phyloP scores from a whole-genome alignment of 164 flowering plant species.

The Magnolia kwangsiensis region DNA sequence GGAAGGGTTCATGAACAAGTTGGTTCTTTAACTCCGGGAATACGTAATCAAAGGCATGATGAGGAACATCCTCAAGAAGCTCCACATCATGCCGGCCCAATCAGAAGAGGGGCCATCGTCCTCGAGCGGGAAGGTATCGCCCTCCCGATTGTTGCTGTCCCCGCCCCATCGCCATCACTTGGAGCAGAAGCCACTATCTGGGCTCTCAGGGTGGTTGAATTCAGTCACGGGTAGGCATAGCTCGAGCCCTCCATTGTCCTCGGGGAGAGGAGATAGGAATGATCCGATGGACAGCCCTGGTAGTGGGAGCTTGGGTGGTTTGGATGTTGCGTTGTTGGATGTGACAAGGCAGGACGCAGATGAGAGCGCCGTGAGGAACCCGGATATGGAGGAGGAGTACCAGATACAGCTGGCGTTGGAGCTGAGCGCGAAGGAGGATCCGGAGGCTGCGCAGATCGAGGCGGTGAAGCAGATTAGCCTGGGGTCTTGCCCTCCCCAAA shows the following conservation, averaged over 20 bases:
- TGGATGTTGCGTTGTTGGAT: slow-evolving; percentile 40
- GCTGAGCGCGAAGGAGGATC: slow-evolving; percentile 94
- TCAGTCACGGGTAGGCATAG: slow-evolving; percentile 56
- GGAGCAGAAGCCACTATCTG: slow-evolving; percentile 60
- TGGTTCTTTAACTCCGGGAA: neutral
- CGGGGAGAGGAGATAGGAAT: slow-evolving; percentile 40
- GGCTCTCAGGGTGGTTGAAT: slow-evolving; percentile 72
- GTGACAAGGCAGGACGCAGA: slow-evolving; percentile 45
- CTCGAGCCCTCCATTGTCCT: slow-evolving; percentile 57
- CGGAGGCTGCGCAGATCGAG: slow-evolving; percentile 94
- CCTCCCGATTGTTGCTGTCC: slow-evolving; percentile 25
- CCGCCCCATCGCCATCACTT: slow-evolving; percentile 29
- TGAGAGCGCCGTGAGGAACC: slow-evolving; percentile 58
- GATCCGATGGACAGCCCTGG: slow-evolving; percentile 45
- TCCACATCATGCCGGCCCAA: slow-evolving; percentile 68
- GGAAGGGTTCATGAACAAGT: neutral
- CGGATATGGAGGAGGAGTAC: slow-evolving; percentile 85
- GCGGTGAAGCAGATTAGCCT: slow-evolving; percentile 96
- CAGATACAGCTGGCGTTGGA: slow-evolving; percentile 93
- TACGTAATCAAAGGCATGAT: slow-evolving; percentile 24
- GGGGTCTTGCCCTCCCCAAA: slow-evolving; percentile 68
- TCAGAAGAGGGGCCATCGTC: slow-evolving; percentile 51
- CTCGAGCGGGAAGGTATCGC: slow-evolving; percentile 39
- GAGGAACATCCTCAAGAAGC: slow-evolving; percentile 86
- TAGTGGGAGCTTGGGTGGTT: slow-evolving; percentile 22